Conservation (phyloP, 495 filamentous ascomycete genomes). For the Friedmanniomyces simplex region DNA sequence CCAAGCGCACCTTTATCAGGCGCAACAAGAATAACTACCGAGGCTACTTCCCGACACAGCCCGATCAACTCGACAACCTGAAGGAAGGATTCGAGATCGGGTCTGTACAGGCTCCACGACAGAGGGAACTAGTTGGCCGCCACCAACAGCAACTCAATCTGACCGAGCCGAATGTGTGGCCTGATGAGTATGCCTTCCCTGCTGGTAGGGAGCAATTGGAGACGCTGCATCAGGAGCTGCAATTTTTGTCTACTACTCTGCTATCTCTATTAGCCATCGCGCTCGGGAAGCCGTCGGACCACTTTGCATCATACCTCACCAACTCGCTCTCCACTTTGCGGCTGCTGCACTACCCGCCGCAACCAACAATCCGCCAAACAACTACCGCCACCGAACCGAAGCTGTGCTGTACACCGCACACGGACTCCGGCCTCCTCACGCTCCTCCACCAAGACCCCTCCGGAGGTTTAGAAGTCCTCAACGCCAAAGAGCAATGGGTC, state of each 20-base stretch:
- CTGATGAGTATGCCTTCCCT: slow-evolving; percentile 23
- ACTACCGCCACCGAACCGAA: slow-evolving; percentile 4
- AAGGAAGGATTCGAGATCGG: slow-evolving; percentile 44
- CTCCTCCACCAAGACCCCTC: slow-evolving; percentile 36
- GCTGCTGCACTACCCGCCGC: slow-evolving; percentile 33
- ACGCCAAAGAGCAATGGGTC: slow-evolving; percentile 35
- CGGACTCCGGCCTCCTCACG: slow-evolving; percentile 37
- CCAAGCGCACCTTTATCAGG: slow-evolving; percentile 34
- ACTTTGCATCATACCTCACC: slow-evolving; percentile 33
- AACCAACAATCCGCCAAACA: slow-evolving; percentile 13
- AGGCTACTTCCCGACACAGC: slow-evolving; percentile 38
- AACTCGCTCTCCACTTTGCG: slow-evolving; percentile 37
- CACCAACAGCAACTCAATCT: slow-evolving; percentile 30
- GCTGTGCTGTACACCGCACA: slow-evolving; percentile 38
- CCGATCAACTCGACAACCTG: slow-evolving; percentile 31
- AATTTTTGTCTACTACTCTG: slow-evolving; percentile 32
- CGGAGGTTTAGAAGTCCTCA: slow-evolving; percentile 37
- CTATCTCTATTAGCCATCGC: slow-evolving; percentile 36
- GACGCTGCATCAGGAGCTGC: slow-evolving; percentile 35
- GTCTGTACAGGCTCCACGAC: slow-evolving; percentile 11
- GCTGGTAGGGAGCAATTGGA: slow-evolving; percentile 25
- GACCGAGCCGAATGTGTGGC: slow-evolving; percentile 38
- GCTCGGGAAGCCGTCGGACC: slow-evolving; percentile 32
- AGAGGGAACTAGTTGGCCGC: neutral
- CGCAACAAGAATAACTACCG: slow-evolving; percentile 37